Conservation (phyloP, 164 flowering plant genomes). For the Kalanchoe fedtschenkoi region DNA sequence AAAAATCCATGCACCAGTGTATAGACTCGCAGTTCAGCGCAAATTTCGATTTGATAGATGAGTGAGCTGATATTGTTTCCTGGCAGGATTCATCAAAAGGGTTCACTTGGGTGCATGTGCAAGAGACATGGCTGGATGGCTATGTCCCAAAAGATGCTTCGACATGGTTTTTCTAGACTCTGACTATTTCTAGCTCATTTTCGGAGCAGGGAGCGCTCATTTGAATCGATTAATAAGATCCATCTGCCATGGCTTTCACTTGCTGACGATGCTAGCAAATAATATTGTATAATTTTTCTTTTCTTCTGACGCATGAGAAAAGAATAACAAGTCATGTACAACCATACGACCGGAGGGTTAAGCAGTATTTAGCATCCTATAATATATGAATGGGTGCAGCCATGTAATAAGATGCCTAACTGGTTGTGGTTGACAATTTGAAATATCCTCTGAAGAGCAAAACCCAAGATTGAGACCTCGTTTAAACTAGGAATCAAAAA, state of each 20-base stretch:
- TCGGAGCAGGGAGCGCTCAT: background rate
- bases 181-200: background rate
- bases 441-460: too few species aligned
- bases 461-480: too few species aligned
- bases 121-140: constrained; percentile 48
- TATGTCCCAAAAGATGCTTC: constrained; percentile 17
- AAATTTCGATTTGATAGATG: background rate
- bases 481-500: too few species aligned
- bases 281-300: background rate
- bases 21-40: background rate
- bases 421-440: too few species aligned
- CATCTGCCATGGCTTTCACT: background rate
- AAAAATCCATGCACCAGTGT: background rate
- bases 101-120: constrained; percentile 40
- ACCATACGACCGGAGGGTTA: background rate
- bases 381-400: background rate
- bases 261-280: background rate
- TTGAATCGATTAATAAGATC: background rate
- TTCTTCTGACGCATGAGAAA: background rate
- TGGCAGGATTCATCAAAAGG: constrained; percentile 10
- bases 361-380: background rate
- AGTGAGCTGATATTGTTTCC: background rate
- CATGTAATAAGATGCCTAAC: too few species aligned
- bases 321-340: background rate
- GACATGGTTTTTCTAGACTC: constrained; percentile 30